Conservation (phyloP, 176 grass and related monocot species). For the Tuctoria greenei region DNA sequence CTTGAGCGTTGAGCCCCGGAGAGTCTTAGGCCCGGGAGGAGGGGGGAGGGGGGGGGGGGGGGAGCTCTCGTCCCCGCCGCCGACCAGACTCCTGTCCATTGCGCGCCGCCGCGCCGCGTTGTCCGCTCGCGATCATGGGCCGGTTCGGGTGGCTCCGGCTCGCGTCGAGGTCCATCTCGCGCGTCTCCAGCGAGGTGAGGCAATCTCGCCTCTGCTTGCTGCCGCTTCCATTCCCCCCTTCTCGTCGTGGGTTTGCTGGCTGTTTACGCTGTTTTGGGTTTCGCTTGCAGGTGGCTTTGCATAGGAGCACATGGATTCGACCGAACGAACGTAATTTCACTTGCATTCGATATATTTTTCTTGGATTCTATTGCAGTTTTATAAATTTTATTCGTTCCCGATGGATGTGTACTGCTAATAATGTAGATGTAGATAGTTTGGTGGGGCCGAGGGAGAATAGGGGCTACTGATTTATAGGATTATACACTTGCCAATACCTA, state of each 20-base stretch:
- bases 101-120: not conserved
- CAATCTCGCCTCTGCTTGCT: not conserved
- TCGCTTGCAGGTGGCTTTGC: slow-evolving; percentile 30
- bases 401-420: not conserved
- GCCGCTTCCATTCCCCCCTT: slow-evolving; percentile 11
- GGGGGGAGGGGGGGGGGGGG: too few relatives aligned
- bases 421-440: not conserved
- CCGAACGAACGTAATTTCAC: slow-evolving; percentile 30
- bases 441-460: not conserved
- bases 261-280: slow-evolving; percentile 2
- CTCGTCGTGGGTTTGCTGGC: not conserved
- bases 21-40: too few relatives aligned
- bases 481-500: not conserved
- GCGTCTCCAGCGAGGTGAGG: slow-evolving; percentile 49
- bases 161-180: slow-evolving; percentile 42
- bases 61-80: not conserved
- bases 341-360: not conserved
- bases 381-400: not conserved
- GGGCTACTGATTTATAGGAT: not conserved
- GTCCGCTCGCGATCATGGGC: slow-evolving; percentile 18
- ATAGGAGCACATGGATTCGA: slow-evolving; percentile 29
- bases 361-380: slow-evolving; percentile 1
- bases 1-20: not conserved
- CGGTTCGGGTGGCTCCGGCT: slow-evolving; percentile 43
- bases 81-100: not conserved